These are phyloP conservation scores for Endotrypanum monterogeii DNA, from an alignment of 208 protist species.

Conservation along the genomic window DNA sequence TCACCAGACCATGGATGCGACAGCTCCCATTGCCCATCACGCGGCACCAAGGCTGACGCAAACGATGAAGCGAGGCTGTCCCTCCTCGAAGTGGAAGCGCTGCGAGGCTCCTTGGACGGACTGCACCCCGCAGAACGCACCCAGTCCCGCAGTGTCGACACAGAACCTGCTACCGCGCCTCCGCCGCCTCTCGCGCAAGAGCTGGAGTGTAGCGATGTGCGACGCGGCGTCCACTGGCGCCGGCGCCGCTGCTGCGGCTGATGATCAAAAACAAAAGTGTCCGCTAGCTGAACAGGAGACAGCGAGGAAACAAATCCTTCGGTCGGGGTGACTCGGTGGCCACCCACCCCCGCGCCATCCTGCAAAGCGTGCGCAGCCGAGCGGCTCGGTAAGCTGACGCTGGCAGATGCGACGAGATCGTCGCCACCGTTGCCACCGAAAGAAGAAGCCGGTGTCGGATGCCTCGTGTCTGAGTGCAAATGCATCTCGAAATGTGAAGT, in stretches of 20 bases:
- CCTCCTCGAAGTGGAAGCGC: conserved; percentile 35
- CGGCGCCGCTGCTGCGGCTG: conserved; percentile 9
- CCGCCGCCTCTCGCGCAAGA: neutral
- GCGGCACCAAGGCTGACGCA: conserved; percentile 27
- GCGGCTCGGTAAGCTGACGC: conserved; percentile 16
- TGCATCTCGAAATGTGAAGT: neutral
- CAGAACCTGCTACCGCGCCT: neutral
- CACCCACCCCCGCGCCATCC: neutral
- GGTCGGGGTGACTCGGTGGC: neutral
- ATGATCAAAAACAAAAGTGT: neutral
- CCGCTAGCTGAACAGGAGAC: neutral
- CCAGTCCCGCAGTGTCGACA: conserved; percentile 38
- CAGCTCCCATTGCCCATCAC: neutral
- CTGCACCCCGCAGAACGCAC: conserved; percentile 28
- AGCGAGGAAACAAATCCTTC: neutral
- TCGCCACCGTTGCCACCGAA: neutral
- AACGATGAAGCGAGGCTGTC: conserved; percentile 39
- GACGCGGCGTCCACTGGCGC: conserved; percentile 29
- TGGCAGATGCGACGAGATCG: conserved; percentile 5
- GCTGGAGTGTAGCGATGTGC: neutral
- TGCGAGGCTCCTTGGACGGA: conserved; percentile 44
- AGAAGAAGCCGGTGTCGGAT: neutral
- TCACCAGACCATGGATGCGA: neutral
- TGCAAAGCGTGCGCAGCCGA: neutral
- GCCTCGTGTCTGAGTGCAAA: neutral